Base-by-base conservation (phyloP, 257 asterid genomes). In the Fraxinus quadrangulata region DNA sequence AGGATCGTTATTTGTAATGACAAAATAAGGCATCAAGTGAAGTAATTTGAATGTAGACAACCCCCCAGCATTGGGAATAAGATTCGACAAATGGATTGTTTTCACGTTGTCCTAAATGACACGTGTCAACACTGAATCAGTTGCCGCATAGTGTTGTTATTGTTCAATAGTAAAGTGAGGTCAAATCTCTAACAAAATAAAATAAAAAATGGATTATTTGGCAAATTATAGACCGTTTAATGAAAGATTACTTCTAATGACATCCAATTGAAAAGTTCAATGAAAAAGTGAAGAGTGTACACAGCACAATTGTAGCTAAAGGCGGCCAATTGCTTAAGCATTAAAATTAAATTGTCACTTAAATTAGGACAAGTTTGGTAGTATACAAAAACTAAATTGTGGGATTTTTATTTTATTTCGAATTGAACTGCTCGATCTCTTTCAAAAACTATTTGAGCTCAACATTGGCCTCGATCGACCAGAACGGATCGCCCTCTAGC, bases 101-200 rank as follows among this genome's bases (percentile, higher is more conserved):
- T 51, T 45, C 76, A 67, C 67, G 51, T 76, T 74, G 74, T 59
- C 84, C 80, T 69, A 65, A 78, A 71, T 70, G 80, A 71, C 47
- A 13, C 81, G 70, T 8, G 39, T 36, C 19, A 11, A 40, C 47
- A 40, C 4, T 2, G 47, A 40, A 40, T 13, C 1, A 11, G 51
- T 42, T 42, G 51, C 17, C 51, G 12, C 51, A 0, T 11, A 42
- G 4, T 2, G 49, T 11, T 42, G 49, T 12, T 42, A 12, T 11
- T 42, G 51, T 42, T 42, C 16, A 40, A 1, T 40, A 40, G 49
- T 10, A 11, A 42, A 42, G 51, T 42, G 12, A 13, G 5, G 51
- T 42, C 4, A 42, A 42, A 12, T 42, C 16, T 42, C 17, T 42
- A 12, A 13, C 16, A 12, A 42, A 12, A 12, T 42, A 42, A 10